Base-by-base conservation (phyloP, 495 filamentous ascomycete genomes). In the Penicillium riverlandense region DNA sequence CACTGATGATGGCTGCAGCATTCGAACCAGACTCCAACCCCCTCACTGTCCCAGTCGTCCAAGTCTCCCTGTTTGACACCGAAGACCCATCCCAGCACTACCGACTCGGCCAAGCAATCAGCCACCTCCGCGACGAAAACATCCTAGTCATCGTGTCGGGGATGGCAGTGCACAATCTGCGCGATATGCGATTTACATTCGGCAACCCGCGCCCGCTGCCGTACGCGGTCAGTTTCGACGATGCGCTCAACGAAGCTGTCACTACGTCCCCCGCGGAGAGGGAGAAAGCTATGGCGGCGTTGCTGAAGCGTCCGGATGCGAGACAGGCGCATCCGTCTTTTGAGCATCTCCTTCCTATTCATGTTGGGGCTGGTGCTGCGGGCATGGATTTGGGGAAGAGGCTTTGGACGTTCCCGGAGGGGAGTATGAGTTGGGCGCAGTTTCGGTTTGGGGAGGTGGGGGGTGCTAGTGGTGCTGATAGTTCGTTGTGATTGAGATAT, bases 81-180 rank as follows among this genome's bases (percentile, higher is more conserved):
- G 84, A 89, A 51, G 78, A 90, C 45, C 75, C 82, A 11, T 68
- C 78, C 40, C 73, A 78, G 57, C 87, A 92, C 60, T 85, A 85
- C 61, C 65, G 66, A 0, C 75, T 92, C 5, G 88, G 88, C 0
- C 69, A 78, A 48, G 86, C 86, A 9, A 67, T 95, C 4, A 58
- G 78, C 2, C 50, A 63, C 15, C 79, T 94, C 6, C 81, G 88
- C 22, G 80, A 85, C 31, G 78, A 90, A 47, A 77, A 78, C 37
- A 75, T 92, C 38, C 67, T 86, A 29, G 80, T 94, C 38, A 80
- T 95, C 35, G 76, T 77, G 13, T 83, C 85, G 0, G 88, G 89
- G n/a, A 90, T 91, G 87, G 84, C 84, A 1, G 89, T 90, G 15
- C 88, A 92, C 55, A 92, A 92, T 57, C 71, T 90, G 32, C 73